Base-by-base conservation (phyloP, 768 basidiomycete species). In the Lentinula edodes region DNA sequence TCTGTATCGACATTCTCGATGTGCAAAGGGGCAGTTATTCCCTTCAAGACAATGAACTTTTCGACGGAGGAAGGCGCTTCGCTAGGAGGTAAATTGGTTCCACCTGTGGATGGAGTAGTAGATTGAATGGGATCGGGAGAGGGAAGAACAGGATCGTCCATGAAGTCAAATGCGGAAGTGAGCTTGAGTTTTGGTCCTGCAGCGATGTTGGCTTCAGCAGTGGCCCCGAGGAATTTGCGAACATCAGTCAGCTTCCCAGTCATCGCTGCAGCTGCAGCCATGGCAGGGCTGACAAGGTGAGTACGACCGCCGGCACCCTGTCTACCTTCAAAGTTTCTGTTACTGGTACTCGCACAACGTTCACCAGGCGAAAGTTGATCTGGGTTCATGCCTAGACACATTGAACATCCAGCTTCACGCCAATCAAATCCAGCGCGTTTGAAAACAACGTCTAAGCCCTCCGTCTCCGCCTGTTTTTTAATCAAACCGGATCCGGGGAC, bases 311-410 rank as follows among this genome's bases (percentile, higher is more conserved):
- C 93, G 43, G 91, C 83, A 64, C 93, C 84, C 79, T 94, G 82
- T 72, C 93, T 87, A 55, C 92, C 93, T 75, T 95, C 92, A 66
- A 96, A 95, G 76, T 96, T 95, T 62, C 93, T 85, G 75, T 95
- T 95, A 67, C 91, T 93, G 41, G 93, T 95, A 66, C 91, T 93
- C 9, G 93, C 93, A 68, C 93, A 95, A 48, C 93, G 88, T 69
- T 89, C 82, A 13, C 89, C 87, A 2, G 92, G 91, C 16, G 83
- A 80, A 54, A 96, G 78, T 69, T 94, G 91, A 74, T 96, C 93
- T 12, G 93, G 91, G 74, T 96, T 96, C 93, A 96, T 96, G 45
- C 93, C 93, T 66, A 96, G 74, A 75, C 93, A 96, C 93, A 96
- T 96, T 15, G 93, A 96, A 71, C 93, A 96, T 38, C 93, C 93